phyloP scores from a whole-genome alignment of 75 land plant genomes.

The Pseudotsuga menziesii region DNA sequence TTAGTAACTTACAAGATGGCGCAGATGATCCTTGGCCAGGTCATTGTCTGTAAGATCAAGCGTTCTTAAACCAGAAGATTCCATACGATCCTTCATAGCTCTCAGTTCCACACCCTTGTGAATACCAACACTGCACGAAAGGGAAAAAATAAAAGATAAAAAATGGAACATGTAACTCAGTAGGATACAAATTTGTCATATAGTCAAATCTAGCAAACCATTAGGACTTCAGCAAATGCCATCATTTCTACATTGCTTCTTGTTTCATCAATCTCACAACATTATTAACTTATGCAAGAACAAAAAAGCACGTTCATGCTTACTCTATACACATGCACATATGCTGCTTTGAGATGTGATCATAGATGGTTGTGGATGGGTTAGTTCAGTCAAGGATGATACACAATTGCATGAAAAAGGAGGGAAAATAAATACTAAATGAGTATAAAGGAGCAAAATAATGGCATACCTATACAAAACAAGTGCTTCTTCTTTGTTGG shows the following conservation, averaged over 20 bases:
- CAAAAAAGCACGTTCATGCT: neutral
- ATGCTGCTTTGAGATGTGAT: neutral
- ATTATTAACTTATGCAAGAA: neutral
- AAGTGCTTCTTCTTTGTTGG: conserved; percentile 43
- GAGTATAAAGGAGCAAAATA: neutral
- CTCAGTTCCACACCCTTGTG: conserved; percentile 59
- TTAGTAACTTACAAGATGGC: conserved; percentile 59
- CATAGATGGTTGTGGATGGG: neutral
- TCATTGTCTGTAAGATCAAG: conserved; percentile 75
- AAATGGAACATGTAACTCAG: neutral
- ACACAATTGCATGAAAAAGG: neutral
- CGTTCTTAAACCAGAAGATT: conserved; percentile 42
- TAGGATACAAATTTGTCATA: neutral
- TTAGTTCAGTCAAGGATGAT: neutral
- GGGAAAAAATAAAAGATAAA: neutral
- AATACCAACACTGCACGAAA: conserved; percentile 67
- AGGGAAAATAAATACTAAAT: neutral
- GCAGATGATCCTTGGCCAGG: conserved; percentile 83
- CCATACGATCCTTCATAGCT: conserved; percentile 54
- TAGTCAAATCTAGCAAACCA: neutral
- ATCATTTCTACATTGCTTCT: neutral
- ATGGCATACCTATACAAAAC: conserved; percentile 59
- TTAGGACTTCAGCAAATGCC: neutral
- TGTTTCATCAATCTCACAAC: neutral
- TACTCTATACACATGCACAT: neutral